Base-by-base conservation (phyloP, 768 basidiomycete genomes). In the Mycena rosella region DNA sequence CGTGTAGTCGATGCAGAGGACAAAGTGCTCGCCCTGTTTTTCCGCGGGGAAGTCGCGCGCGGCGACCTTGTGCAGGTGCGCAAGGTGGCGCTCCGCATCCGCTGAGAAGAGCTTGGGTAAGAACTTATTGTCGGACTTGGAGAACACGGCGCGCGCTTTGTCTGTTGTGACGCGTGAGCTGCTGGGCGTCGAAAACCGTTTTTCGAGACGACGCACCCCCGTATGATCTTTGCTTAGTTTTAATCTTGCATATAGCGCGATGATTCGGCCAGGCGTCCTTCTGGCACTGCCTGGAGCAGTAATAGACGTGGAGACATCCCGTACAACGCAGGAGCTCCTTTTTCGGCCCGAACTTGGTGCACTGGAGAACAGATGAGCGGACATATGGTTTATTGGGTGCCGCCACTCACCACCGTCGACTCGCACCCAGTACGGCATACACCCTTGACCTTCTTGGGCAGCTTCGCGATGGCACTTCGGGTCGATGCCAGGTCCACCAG, bases 271-370 rank as follows among this genome's bases (percentile, higher is more conserved):
- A 68, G 5, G 53, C 60, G 20, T 53, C 61, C 40, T 52, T 61
- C 34, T 70, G 64, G 30, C 69, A 70, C 38, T 42, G 26, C 44
- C 62, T 63, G 32, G 64, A 66, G 51, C 68, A 70, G 40, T 70
- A 70, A 14, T 65, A 65, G 36, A 55, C 60, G 17, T 49, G 26
- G 20, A 65, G 38, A 29, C 68, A 70, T 5, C 62, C 60, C 20
- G 42, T 49, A 38, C 66, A 68, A 22, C 66, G 66, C 26, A 10
- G 47, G 11, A 68, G 40, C 36, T 62, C 60, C 5, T 30, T 56
- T 27, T 32, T 62, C 5, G 30, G 20, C 7, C n/a, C 60, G 18
- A 27, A 10, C 20, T 62, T 68, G 18, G 24, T 29, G 26, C 66
- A 68, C 66, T 62, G 34, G 8, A 9, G 24, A 11, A 26, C 15